A percentile compares a stretch with the other conserved stretches of the same genome.
These are phyloP conservation scores for Chamaecrista fasciculata DNA, from an alignment of 306 rosid genomes.

Conservation along the genomic window DNA sequence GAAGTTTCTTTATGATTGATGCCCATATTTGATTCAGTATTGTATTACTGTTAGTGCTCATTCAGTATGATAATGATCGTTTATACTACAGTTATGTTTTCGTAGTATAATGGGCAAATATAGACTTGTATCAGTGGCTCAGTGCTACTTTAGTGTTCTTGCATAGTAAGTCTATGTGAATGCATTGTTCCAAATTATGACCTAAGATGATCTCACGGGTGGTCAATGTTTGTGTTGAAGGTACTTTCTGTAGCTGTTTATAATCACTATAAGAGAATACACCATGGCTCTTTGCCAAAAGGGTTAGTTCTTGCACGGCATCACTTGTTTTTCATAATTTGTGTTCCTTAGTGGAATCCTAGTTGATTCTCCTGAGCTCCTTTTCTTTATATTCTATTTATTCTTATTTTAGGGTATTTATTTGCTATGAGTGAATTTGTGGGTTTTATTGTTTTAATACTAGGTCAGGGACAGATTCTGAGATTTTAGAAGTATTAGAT, in stretches of 20 bases:
- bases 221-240: constrained; percentile 45
- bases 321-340: neutral
- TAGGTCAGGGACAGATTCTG: constrained; percentile 62
- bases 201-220: constrained; percentile 2
- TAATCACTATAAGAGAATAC: constrained; percentile 85
- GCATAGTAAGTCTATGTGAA: neutral
- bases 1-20: neutral
- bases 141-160: neutral
- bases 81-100: neutral
- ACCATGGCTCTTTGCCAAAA: constrained; percentile 55
- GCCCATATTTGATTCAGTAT: neutral
- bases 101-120: neutral
- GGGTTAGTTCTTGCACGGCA: constrained; percentile 49
- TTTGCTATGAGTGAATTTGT: constrained; percentile 30
- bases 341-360: neutral
- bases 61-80: neutral
- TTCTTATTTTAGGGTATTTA: constrained; percentile 9
- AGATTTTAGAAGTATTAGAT: constrained; percentile 37
- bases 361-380: neutral
- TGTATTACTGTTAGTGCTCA: neutral
- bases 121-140: neutral
- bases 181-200: constrained; percentile 9
- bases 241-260: constrained; percentile 89
- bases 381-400: neutral
- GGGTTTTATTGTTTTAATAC: constrained; percentile 34